phyloP scores from a whole-genome alignment of 2,329 filamentous ascomycete species.

The Epichloe elymi region DNA sequence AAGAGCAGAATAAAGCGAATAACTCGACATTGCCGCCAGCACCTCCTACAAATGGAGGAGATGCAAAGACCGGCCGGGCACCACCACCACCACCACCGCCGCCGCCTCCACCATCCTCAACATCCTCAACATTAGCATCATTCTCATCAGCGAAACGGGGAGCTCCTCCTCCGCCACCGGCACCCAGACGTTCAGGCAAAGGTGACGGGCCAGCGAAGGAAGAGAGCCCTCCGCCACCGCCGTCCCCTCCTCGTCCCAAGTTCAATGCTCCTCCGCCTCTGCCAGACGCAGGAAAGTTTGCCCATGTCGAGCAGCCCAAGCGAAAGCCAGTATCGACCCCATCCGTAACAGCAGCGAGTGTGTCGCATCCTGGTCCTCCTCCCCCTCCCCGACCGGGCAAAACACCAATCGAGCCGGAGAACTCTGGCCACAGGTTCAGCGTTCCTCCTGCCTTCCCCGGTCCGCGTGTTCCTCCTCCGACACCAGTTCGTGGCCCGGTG shows the following conservation, averaged over 20 bases:
- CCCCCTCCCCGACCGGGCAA: conserved; percentile 44
- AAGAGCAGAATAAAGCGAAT: conserved; percentile 34
- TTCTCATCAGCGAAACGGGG: conserved; percentile 9
- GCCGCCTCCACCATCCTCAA: conserved; percentile 21
- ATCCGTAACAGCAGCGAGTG: not conserved
- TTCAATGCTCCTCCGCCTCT: conserved; percentile 83
- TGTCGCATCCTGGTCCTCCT: conserved; percentile 17
- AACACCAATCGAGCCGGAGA: conserved; percentile 51
- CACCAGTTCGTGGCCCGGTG: conserved; percentile 55
- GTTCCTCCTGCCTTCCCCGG: conserved; percentile 72
- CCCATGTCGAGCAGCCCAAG: conserved; percentile 33
- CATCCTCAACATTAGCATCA: conserved; percentile 13
- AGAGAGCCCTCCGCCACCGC: conserved; percentile 53
- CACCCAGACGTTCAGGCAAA: conserved; percentile 46
- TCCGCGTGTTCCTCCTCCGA: conserved; percentile 59
- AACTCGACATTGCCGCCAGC: conserved; percentile 14
- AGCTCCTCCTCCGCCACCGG: conserved; percentile 24
- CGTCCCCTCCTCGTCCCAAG: conserved; percentile 42
- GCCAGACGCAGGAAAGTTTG: conserved; percentile 80
- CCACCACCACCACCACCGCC: conserved; percentile 21
- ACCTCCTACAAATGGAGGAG: conserved; percentile 20
- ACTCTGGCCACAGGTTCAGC: conserved; percentile 46
- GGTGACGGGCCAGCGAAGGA: conserved; percentile 52
- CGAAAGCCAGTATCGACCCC: conserved; percentile 12
- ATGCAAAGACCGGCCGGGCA: conserved; percentile 18